Conservation (phyloP, 768 basidiomycete species). For the Russula sp. region DNA sequence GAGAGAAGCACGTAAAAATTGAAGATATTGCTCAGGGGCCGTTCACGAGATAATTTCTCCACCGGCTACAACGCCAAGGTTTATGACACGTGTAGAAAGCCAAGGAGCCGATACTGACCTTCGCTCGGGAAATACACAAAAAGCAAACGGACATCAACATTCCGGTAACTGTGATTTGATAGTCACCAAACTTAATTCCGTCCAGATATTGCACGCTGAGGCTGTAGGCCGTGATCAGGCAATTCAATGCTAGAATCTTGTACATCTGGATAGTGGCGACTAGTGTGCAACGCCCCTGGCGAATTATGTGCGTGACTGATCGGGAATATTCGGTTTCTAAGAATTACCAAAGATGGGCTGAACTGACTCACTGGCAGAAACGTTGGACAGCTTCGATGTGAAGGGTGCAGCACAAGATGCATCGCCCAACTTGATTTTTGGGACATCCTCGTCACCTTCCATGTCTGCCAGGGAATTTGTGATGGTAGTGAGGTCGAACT, state of each 20-base stretch:
- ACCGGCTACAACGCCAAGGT: conserved; percentile 59
- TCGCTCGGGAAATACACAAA: conserved; percentile 94
- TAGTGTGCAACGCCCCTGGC: conserved; percentile 96
- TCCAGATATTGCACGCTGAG: conserved; percentile 96
- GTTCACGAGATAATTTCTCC: conserved; percentile 88
- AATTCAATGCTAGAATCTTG: conserved; percentile 97
- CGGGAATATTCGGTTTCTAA: background rate
- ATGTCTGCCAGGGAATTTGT: conserved; percentile 85
- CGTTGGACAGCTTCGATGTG: conserved; percentile 97
- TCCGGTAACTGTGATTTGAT: conserved; percentile 95
- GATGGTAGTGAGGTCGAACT: conserved; percentile 76
- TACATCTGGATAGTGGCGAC: conserved; percentile 99
- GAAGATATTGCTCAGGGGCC: conserved; percentile 94
- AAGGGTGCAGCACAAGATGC: conserved; percentile 98
- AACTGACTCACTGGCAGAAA: conserved; percentile 75
- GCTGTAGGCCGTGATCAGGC: conserved; percentile 97
- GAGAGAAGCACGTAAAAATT: conserved; percentile 93
- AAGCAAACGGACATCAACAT: conserved; percentile 99
- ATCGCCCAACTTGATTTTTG: conserved; percentile 99
- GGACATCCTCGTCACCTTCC: conserved; percentile 92
- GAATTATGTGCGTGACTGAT: conserved; percentile 91
- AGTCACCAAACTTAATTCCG: conserved; percentile 99
- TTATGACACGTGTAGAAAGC: background rate
- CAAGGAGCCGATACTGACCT: conserved; percentile 47
- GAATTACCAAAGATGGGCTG: background rate